Percentiles rank a stretch among this genome's conserved stretches.
Conservation (phyloP, 441 rosid genomes). For the Pelargonium fulgidum region DNA sequence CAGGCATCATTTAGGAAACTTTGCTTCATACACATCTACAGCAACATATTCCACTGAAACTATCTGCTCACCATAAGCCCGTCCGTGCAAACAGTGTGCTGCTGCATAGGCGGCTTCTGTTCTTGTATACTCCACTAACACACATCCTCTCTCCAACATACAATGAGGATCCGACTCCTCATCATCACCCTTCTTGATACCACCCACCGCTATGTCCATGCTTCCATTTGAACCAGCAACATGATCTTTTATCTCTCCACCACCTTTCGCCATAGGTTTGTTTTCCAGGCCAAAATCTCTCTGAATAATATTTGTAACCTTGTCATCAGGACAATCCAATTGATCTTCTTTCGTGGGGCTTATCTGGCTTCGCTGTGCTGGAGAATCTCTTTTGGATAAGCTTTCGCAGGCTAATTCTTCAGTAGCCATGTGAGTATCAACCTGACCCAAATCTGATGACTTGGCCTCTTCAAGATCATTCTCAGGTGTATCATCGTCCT, state of each 20-base stretch:
- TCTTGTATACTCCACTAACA: constrained; percentile 73
- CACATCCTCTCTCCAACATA: constrained; percentile 56
- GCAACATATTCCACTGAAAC: constrained; percentile 60
- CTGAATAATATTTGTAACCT: constrained; percentile 15
- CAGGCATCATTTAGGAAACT: constrained; percentile 42
- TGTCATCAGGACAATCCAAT: constrained; percentile 20
- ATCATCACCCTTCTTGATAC: constrained; percentile 27
- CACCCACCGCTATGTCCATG: constrained; percentile 21
- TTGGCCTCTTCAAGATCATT: constrained; percentile 26
- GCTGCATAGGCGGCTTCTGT: constrained; percentile 61
- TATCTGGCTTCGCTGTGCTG: constrained; percentile 18
- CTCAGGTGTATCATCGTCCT: constrained; percentile 25
- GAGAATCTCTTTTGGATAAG: constrained; percentile 15
- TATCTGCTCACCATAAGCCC: constrained; percentile 45
- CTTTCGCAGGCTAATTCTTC: constrained; percentile 13
- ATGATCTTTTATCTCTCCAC: constrained; percentile 24
- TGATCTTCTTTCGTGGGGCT: constrained; percentile 24
- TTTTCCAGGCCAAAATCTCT: constrained; percentile 13
- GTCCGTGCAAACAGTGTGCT: constrained; percentile 74
- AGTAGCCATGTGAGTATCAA: constrained; percentile 16
- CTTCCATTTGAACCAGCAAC: constrained; percentile 16
- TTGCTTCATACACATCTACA: constrained; percentile 41
- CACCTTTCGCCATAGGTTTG: constrained; percentile 17
- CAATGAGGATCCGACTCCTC: constrained; percentile 26
- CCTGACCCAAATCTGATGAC: constrained; percentile 21